These are phyloP conservation scores for Chlamydomonas asymmetrica DNA, from an alignment of 139 green algal species.

Conservation along the genomic window DNA sequence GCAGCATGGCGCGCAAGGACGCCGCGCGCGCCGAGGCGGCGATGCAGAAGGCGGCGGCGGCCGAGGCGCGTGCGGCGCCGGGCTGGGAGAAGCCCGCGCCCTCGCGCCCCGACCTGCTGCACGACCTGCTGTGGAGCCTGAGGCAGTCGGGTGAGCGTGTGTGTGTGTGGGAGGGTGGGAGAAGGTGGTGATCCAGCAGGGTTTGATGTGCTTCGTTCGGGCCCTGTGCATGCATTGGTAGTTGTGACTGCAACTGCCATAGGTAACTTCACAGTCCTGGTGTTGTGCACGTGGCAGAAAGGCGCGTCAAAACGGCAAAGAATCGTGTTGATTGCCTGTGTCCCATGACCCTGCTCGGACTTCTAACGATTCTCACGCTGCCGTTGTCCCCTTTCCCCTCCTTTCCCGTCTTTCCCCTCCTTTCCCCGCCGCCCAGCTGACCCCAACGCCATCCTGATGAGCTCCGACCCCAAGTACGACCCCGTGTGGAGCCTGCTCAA, in stretches of 20 bases:
- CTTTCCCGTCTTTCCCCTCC: background rate
- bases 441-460: constrained; percentile 10
- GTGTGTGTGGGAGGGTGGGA: background rate
- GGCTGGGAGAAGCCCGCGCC: background rate
- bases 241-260: no score
- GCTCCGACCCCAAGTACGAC: constrained; percentile 28
- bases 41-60: background rate
- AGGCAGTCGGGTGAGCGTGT: constrained; percentile 5
- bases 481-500: constrained; percentile 24
- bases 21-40: background rate
- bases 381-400: no score
- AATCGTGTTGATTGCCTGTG: no score
- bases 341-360: no score
- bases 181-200: no score
- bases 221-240: no score
- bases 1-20: background rate
- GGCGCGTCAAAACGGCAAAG: no score
- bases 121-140: constrained; percentile 21
- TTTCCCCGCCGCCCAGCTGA: constrained; percentile 6
- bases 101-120: constrained; percentile 6
- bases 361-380: no score
- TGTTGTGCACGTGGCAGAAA: no score
- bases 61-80: background rate
- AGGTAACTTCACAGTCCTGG: no score
- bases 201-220: no score